Percentiles rank a stretch among this genome's conserved stretches.
phyloP scores from a whole-genome alignment of 805 yeast species.

The Saccharomycopsis synnaedendra region DNA sequence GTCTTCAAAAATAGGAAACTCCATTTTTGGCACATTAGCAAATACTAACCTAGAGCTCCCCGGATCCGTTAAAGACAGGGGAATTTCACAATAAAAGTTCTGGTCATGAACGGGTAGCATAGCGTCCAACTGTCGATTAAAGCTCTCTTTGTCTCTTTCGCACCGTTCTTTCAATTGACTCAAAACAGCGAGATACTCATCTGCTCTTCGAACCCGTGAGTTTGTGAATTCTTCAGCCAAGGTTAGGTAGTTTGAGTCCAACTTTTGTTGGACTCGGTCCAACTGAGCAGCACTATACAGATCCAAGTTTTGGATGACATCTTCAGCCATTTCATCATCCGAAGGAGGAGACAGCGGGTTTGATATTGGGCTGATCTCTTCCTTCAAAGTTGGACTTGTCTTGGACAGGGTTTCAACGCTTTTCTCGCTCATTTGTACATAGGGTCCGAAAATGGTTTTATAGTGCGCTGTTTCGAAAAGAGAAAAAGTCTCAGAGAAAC shows the following conservation, averaged over 20 bases:
- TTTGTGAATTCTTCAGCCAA: conserved; percentile 4
- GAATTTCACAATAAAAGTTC: not conserved
- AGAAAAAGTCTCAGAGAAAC: too few species aligned
- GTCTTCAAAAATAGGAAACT: conserved; percentile 3
- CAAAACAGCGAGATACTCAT: not conserved
- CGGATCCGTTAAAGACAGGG: not conserved
- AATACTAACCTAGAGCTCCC: not conserved
- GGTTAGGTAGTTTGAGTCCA: not conserved
- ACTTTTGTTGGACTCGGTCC: not conserved
- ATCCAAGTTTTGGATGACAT: not conserved
- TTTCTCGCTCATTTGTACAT: too few species aligned
- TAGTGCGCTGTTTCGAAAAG: too few species aligned
- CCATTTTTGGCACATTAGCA: not conserved
- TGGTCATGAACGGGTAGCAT: not conserved
- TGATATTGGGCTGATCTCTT: too few species aligned
- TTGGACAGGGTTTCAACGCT: too few species aligned
- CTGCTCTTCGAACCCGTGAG: conserved; percentile 4
- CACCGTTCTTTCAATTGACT: too few species aligned
- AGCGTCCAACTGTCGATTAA: not conserved
- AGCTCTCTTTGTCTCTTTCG: too few species aligned
- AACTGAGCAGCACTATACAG: not conserved
- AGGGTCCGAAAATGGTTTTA: too few species aligned
- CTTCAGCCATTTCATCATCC: too few species aligned
- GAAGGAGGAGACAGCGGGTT: too few species aligned
- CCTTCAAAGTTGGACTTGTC: too few species aligned